These are phyloP conservation scores for Pittosporum tobira DNA, from an alignment of 129 eudicot genomes.

Conservation along the genomic window DNA sequence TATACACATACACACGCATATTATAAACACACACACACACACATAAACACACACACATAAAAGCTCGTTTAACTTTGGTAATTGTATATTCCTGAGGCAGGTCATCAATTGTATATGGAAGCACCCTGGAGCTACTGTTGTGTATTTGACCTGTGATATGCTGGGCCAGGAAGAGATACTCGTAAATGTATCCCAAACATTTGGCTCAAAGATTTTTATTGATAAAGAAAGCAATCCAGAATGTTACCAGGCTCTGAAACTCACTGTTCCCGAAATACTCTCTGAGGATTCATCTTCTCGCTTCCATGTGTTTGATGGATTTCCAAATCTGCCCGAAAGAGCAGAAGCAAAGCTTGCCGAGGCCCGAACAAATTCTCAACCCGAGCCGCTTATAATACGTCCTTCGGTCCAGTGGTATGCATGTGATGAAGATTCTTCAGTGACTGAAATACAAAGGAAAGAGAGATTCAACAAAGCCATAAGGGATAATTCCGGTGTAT, in stretches of 20 bases:
- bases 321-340: slow-evolving; percentile 61
- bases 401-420: slow-evolving; percentile 83
- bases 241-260: slow-evolving; percentile 35
- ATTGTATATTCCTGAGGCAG: slow-evolving; percentile 25
- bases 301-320: slow-evolving; percentile 73
- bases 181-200: slow-evolving; percentile 47
- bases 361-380: slow-evolving; percentile 51
- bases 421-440: slow-evolving; percentile 40
- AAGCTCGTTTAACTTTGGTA: background rate
- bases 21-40: too few species aligned
- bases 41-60: too few species aligned
- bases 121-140: slow-evolving; percentile 58
- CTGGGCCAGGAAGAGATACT: slow-evolving; percentile 89
- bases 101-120: slow-evolving; percentile 84
- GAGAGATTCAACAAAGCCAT: slow-evolving; percentile 41
- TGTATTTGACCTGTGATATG: slow-evolving; percentile 77
- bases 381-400: slow-evolving; percentile 73
- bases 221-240: slow-evolving; percentile 57
- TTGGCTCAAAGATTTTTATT: slow-evolving; percentile 69
- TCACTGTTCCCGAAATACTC: slow-evolving; percentile 49
- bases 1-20: too few species aligned
- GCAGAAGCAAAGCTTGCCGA: slow-evolving; percentile 64
- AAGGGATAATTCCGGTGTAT: slow-evolving; percentile 61
- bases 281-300: slow-evolving; percentile 61
- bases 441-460: slow-evolving; percentile 32